phyloP scores from a whole-genome alignment of 352 stramenopile genomes.

The Globisporangium irregulare region DNA sequence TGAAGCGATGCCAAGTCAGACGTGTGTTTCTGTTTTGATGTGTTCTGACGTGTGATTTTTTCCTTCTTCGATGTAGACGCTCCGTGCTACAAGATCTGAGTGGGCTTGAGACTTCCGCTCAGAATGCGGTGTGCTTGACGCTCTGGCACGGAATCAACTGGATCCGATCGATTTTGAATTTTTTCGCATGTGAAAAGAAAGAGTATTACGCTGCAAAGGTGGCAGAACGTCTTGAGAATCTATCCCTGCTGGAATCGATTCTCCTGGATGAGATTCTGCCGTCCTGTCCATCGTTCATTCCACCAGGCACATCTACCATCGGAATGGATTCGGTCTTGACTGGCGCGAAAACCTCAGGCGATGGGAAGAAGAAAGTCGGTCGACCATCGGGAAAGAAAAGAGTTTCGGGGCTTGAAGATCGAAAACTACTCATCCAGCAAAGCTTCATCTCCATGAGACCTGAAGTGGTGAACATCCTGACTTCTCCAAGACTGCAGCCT shows the following conservation, averaged over 20 bases:
- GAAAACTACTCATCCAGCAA: conserved; percentile 20
- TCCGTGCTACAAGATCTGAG: conserved; percentile 43
- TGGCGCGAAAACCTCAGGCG: conserved; percentile 2
- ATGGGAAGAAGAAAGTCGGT: conserved; percentile 29
- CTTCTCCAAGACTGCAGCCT: conserved; percentile 18
- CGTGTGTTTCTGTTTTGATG: not conserved
- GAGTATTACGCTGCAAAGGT: conserved; percentile 36
- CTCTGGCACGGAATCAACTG: conserved; percentile 65
- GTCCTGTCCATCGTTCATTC: conserved; percentile 25
- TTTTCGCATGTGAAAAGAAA: conserved; percentile 35
- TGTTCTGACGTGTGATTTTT: not conserved
- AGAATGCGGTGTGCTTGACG: conserved; percentile 40
- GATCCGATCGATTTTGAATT: conserved; percentile 59
- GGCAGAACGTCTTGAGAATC: conserved; percentile 39
- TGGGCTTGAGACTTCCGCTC: conserved; percentile 27
- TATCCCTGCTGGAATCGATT: conserved; percentile 38
- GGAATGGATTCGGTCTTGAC: not conserved
- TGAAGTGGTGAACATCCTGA: conserved; percentile 36
- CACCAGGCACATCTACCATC: conserved; percentile 19
- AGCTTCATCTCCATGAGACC: conserved; percentile 32
- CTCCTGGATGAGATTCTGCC: conserved; percentile 34
- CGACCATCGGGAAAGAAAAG: conserved; percentile 22
- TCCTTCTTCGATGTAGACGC: conserved; percentile 19
- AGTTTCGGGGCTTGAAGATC: conserved; percentile 13
- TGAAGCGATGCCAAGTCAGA: conserved; percentile 9